A percentile compares a stretch with the other conserved stretches of the same genome.
phyloP scores from a whole-genome alignment of 2,329 filamentous ascomycete genomes.

The Sporothrix globosa region DNA sequence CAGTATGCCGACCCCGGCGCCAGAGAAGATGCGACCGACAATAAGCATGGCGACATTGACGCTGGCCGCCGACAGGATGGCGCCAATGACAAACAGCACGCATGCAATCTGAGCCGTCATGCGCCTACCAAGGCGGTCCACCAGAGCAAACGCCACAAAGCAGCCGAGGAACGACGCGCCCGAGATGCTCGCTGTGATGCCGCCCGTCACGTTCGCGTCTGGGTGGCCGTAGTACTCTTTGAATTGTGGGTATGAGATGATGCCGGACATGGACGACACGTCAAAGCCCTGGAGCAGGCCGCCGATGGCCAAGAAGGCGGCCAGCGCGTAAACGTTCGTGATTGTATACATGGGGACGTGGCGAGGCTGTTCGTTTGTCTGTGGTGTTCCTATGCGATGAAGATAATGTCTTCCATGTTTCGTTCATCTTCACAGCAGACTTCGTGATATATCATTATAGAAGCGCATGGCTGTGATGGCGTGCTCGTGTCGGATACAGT shows the following conservation, averaged over 20 bases:
- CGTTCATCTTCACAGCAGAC: not conserved
- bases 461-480: not conserved
- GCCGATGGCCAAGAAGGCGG: constrained; percentile 18
- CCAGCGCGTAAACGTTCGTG: constrained; percentile 18
- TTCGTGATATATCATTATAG: not conserved
- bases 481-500: not conserved
- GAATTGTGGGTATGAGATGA: not conserved
- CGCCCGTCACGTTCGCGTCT: constrained; percentile 16
- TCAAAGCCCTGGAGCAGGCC: constrained; percentile 19
- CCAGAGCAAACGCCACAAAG: constrained; percentile 12
- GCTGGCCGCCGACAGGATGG: not conserved
- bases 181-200: constrained; percentile 24
- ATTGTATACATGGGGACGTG: constrained; percentile 2
- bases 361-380: not conserved
- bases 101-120: not conserved
- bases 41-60: constrained; percentile 60
- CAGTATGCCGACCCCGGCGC: constrained; percentile 71
- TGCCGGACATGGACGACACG: constrained; percentile 23
- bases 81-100: constrained; percentile 11
- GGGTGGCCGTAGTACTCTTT: constrained; percentile 24
- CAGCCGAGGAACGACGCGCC: constrained; percentile 18
- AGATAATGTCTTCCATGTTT: no score
- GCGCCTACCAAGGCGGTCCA: not conserved
- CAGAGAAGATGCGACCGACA: constrained; percentile 71
- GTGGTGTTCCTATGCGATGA: not conserved